These are phyloP conservation scores for Cymodocea nodosa DNA, from an alignment of 116 monocot genomes.

Conservation along the genomic window DNA sequence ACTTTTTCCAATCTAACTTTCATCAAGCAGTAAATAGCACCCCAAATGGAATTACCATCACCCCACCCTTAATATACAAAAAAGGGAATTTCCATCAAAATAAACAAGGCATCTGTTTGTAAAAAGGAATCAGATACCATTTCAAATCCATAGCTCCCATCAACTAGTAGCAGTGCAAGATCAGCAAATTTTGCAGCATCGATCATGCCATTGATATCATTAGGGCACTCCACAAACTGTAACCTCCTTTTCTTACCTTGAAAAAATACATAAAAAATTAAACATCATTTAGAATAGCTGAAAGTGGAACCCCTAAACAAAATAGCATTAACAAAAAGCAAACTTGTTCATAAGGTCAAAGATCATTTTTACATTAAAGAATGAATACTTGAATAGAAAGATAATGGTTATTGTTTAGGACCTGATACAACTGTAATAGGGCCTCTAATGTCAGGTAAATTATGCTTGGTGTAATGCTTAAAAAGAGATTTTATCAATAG, in stretches of 20 bases:
- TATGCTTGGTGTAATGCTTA: conserved; percentile 89
- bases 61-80: too few relatives aligned
- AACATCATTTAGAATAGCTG: neutral
- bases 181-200: conserved; percentile 95
- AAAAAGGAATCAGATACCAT: conserved; percentile 37
- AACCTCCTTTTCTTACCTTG: conserved; percentile 80
- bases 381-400: neutral
- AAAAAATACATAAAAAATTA: neutral
- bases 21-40: too few relatives aligned
- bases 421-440: conserved; percentile 96
- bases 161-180: conserved; percentile 72
- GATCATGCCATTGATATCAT: conserved; percentile 95
- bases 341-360: neutral
- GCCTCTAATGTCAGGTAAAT: conserved; percentile 79
- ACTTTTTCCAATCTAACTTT: too few relatives aligned
- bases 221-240: conserved; percentile 93
- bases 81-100: too few relatives aligned
- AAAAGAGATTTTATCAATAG: conserved; percentile 83
- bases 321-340: neutral
- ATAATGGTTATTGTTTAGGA: conserved; percentile 8
- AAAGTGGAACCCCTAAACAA: neutral
- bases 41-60: too few relatives aligned
- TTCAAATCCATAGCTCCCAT: conserved; percentile 96
- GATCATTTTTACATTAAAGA: neutral
- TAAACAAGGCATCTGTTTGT: neutral